Base-by-base conservation (phyloP, 345 rosid species). In the Eucalyptus sideroxylon region DNA sequence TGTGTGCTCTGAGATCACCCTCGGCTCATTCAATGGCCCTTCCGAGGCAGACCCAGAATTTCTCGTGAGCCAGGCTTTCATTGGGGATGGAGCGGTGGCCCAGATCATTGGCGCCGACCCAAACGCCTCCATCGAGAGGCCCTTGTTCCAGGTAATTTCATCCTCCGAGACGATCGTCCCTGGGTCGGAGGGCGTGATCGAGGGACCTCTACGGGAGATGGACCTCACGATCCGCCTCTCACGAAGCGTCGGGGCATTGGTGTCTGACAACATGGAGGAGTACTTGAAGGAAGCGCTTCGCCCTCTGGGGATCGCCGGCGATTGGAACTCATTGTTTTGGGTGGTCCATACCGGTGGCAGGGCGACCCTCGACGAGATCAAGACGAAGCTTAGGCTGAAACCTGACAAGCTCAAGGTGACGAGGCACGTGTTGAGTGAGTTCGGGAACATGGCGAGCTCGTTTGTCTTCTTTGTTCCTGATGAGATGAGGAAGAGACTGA, bases 321-420 rank as follows among this genome's bases (percentile, higher is more conserved):
- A 91, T 56, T 80, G 89, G 92, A 91, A 91, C 87, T 50, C 88
- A 17, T 30, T 88, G 86, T 91, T 91, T 26, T 91, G 89, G 88
- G 87, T 89, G 14, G 82, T 91, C n/a, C 92, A 89, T 31, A 85
- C 90, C 5, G 87, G 88, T 3, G 89, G 89, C 13, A 72, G 42
- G 26, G 77, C 77, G 6, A 30, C 88, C 50, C 31, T 89, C 9
- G 16, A 86, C 24, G 27, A 53, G 21, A 72, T 91, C 37, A 86
- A 91, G 77, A 86, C n/a, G 23, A 65, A 89, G 65, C 30, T 89
- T 15, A 31, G 55, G 47, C 65, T 91, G 49, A 49, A 42, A 11
- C 51, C 77, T 6, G 87, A 88, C 30, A 91, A 88, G 77, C 88
- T 91, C 4, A n/a, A 24, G 31, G 89, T 85, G 81, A 88, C 40